Conservation (phyloP, 495 filamentous ascomycete species). For the Penicillium pancosmium region DNA sequence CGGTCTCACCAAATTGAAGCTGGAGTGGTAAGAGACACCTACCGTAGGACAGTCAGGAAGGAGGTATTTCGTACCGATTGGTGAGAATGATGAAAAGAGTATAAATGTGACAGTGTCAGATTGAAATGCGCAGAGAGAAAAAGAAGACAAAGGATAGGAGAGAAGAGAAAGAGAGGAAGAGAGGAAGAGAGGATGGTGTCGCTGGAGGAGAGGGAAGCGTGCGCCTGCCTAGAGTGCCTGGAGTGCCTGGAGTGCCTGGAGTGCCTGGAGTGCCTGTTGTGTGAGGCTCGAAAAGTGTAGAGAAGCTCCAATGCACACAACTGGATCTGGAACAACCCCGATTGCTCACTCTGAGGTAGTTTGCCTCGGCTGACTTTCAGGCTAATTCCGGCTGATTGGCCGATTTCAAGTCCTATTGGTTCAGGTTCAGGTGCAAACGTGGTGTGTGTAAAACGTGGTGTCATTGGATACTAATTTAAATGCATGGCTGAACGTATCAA, state of each 20-base stretch:
- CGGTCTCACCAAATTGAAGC: too few species aligned
- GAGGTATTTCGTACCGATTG: too few species aligned
- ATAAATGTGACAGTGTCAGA: neutral
- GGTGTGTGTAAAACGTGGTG: too few species aligned
- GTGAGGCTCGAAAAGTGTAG: neutral
- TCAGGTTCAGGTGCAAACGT: too few species aligned
- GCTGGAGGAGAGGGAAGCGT: conserved; percentile 1
- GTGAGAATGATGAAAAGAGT: neutral
- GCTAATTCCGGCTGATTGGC: too few species aligned
- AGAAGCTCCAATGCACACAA: too few species aligned
- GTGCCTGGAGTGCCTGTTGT: neutral
- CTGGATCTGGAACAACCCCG: too few species aligned
- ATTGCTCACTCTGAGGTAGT: neutral
- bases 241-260: neutral
- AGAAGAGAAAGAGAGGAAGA: conserved; percentile 11
- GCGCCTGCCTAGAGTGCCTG: neutral
- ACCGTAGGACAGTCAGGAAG: neutral
- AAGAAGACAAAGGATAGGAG: neutral
- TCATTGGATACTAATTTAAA: neutral
- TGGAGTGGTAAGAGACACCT: neutral
- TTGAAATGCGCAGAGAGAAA: conserved; percentile 1
- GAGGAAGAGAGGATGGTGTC: conserved; percentile 12
- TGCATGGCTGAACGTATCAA: conserved; percentile 6
- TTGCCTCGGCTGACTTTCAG: neutral
- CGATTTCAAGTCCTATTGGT: too few species aligned